Percentiles rank a stretch among this genome's conserved stretches.
phyloP scores from a whole-genome alignment of 176 grass and related monocot genomes.

The Aegilops tauschii region DNA sequence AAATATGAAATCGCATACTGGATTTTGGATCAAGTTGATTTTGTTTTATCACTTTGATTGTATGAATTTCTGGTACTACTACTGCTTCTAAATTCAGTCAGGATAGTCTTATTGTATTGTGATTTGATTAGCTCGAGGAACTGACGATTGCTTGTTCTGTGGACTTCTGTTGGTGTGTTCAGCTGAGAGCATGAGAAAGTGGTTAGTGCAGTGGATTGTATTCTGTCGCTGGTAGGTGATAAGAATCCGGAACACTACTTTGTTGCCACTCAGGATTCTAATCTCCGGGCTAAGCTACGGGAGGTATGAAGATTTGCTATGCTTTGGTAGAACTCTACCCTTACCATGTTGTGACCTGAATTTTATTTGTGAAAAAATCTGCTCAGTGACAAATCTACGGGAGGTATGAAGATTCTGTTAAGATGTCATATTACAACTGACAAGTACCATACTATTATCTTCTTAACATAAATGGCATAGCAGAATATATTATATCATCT shows the following conservation, averaged over 20 bases:
- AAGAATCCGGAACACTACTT: constrained; percentile 77
- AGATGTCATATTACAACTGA: neutral
- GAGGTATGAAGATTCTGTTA: too few species aligned
- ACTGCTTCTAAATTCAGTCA: neutral
- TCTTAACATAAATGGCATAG: neutral
- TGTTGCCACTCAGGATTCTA: constrained; percentile 66
- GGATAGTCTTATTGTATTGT: neutral
- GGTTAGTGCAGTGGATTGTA: constrained; percentile 51
- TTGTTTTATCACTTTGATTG: neutral
- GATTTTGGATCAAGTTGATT: too few species aligned
- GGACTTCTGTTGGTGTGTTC: neutral
- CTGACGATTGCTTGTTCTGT: neutral
- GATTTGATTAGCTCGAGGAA: neutral
- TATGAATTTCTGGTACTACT: neutral
- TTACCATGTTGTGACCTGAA: too few species aligned
- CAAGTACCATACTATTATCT: neutral
- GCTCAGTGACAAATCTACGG: too few species aligned
- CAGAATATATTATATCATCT: neutral
- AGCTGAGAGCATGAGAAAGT: constrained; percentile 89
- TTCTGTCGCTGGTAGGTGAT: constrained; percentile 62
- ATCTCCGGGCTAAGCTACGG: constrained; percentile 51
- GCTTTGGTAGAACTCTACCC: neutral
- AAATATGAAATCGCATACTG: too few species aligned
- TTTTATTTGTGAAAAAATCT: neutral
- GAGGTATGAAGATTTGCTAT: constrained; percentile 41